Evolutionary conservation across 768 basidiomycete species (phyloP).

Genomic region (Porphyrellus cyaneotinctus): DNA sequence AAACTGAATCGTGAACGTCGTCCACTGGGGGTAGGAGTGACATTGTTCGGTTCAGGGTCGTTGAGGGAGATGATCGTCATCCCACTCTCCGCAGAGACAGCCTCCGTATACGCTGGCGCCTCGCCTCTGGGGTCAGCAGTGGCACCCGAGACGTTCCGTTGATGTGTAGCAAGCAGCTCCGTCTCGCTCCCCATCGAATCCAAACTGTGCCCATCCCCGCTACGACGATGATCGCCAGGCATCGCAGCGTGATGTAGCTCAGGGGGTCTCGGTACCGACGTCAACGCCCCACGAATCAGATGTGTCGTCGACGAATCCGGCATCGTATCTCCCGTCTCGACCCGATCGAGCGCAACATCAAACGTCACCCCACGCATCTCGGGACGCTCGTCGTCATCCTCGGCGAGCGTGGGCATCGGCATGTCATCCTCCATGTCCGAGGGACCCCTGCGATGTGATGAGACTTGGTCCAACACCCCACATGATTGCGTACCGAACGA

Average conservation of each 20-base stretch:
- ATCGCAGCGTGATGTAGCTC: constrained; percentile 3
- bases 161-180: constrained; percentile 19
- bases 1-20: constrained; percentile 47
- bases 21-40: not conserved
- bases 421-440: constrained; percentile 23
- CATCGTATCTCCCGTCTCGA: constrained; percentile 25
- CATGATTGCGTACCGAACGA: constrained; percentile 40
- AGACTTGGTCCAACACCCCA: not conserved
- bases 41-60: constrained; percentile 19
- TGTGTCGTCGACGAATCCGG: constrained; percentile 20
- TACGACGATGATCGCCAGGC: constrained; percentile 8
- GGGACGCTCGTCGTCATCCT: constrained; percentile 22
- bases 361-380: constrained; percentile 12
- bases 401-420: constrained; percentile 16
- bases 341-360: constrained; percentile 18
- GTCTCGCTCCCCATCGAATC: constrained; percentile 21
- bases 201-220: constrained; percentile 17
- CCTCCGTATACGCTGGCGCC: constrained; percentile 65
- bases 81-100: constrained; percentile 13
- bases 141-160: constrained; percentile 6
- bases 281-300: constrained; percentile 14
- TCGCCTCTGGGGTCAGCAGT: constrained; percentile 50
- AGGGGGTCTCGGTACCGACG: constrained; percentile 12
- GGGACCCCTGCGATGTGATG: constrained; percentile 21
- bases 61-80: constrained; percentile 13